phyloP scores from a whole-genome alignment of 139 green algal species.

The Chlorokybus atmophyticus region DNA sequence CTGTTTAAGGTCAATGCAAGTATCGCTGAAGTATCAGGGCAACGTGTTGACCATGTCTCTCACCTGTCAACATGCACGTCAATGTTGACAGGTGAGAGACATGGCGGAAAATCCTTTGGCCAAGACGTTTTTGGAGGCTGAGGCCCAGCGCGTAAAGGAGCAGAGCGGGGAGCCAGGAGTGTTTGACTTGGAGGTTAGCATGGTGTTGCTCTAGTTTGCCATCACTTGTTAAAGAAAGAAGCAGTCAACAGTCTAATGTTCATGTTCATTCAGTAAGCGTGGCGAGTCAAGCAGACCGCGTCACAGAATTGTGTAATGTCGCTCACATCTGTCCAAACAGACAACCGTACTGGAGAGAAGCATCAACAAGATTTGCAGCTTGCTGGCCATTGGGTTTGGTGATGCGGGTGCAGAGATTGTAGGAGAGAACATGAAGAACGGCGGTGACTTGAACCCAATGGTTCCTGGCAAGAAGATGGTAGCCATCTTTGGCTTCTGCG shows the following conservation, averaged over 20 bases:
- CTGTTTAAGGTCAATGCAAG: no score
- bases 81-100: slow-evolving; percentile 30
- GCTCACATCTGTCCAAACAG: slow-evolving; percentile 44
- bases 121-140: no score
- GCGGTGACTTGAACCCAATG: slow-evolving; percentile 86
- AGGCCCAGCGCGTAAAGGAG: no score
- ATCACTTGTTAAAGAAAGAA: no score
- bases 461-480: slow-evolving; percentile 60
- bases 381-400: slow-evolving; percentile 86
- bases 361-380: slow-evolving; percentile 77
- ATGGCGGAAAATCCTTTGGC: slow-evolving; percentile 40
- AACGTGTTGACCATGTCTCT: no score
- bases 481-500: slow-evolving; percentile 94
- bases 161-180: no score
- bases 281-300: background rate
- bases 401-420: slow-evolving; percentile 84
- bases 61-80: no score
- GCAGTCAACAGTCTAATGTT: no score
- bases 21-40: no score
- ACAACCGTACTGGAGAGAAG: slow-evolving; percentile 73
- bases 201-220: no score
- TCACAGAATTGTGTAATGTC: slow-evolving; percentile 13
- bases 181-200: no score
- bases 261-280: no score
- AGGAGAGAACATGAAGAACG: slow-evolving; percentile 82